phyloP scores from a whole-genome alignment of 2,329 filamentous ascomycete species.

The Fusarium foetens region DNA sequence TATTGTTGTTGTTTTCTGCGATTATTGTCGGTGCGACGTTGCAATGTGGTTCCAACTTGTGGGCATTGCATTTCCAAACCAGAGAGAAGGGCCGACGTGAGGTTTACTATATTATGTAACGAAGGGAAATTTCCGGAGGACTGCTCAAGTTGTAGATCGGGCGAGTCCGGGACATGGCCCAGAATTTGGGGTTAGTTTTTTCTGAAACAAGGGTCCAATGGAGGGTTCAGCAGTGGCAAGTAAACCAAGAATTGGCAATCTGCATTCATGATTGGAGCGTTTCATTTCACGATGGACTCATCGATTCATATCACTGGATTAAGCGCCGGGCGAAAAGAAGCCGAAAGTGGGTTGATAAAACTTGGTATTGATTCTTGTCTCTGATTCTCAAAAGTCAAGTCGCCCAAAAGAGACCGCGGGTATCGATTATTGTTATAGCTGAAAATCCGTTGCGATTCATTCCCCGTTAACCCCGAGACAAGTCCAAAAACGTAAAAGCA shows the following conservation, averaged over 20 bases:
- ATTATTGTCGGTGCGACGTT: conserved; percentile 46
- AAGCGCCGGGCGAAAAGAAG: conserved; percentile 2
- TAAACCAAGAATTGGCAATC: not conserved
- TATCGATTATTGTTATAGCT: conserved; percentile 37
- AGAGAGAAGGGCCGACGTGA: conserved; percentile 50
- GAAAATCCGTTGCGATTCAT: conserved; percentile 10
- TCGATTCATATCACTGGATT: not conserved
- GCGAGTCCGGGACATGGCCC: conserved; percentile 15
- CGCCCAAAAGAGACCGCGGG: conserved; percentile 23
- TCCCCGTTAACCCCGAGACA: conserved; percentile 19
- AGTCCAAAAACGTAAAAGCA: conserved; percentile 20
- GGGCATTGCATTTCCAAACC: conserved; percentile 56
- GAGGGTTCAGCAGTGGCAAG: conserved; percentile 6
- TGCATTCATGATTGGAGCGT: conserved; percentile 24
- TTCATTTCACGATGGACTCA: conserved; percentile 1
- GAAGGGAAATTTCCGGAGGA: conserved; percentile 31
- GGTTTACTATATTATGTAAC: conserved; percentile 37
- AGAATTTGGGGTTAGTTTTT: not conserved
- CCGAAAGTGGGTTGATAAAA: conserved; percentile 15
- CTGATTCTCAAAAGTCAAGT: conserved; percentile 9
- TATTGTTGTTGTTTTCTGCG: not conserved
- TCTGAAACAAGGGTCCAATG: conserved; percentile 26
- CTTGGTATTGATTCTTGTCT: conserved; percentile 21
- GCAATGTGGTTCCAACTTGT: conserved; percentile 58
- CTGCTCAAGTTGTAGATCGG: conserved; percentile 1